Evolutionary conservation across 129 eudicot species (phyloP), one percentile per base, ranked within the genome.

Genomic region (Escallonia herrerae): DNA sequence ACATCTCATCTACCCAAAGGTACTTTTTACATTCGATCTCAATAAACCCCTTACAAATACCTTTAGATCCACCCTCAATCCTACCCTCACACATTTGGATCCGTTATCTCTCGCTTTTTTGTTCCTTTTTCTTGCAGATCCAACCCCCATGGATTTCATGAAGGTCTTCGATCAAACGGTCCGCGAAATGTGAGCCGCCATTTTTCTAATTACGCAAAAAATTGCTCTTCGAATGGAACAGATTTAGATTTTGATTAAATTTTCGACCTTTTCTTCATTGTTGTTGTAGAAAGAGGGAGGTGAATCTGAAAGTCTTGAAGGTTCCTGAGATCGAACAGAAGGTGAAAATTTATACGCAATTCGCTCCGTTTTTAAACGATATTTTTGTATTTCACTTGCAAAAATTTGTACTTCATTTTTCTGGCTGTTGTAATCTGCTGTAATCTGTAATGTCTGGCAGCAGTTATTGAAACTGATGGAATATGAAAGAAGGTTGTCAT

Each of bases 261-360:
- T 60, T 38, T 48, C 2, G 12, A 48, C 12, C 33, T 60, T 51
- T 5, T n/a, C 37, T 10, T 66, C 2, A 7, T 5, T 12, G 43
- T 22, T 41, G 57, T 77, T 91, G 64, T 84, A 94, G 99, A 77
- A 94, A 94, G 73, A 78, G 99, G 62, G 99, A 94, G 93, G 99
- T 94, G 66, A 94, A 94, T 84, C 82, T 94, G 95, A 94, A 94
- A 74, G 99, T 94, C 40, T 80, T 94, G 85, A 89, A 94, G 84
- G 97, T 94, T 62, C 99, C 99, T 39, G 99, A 94, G 86, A 94
- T 94, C 64, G 99, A 94, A 74, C 99, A 94, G 68, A 94, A 94
- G 97, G 99, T 94, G 68, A 73, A 3, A 49, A n/a, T 8, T 12
- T n/a, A 8, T 5, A 40, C n/a, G 8, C 33, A 22, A 22, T 22